Evolutionary conservation across 306 rosid genomes (phyloP).

Genomic region (Malus asiatica): DNA sequence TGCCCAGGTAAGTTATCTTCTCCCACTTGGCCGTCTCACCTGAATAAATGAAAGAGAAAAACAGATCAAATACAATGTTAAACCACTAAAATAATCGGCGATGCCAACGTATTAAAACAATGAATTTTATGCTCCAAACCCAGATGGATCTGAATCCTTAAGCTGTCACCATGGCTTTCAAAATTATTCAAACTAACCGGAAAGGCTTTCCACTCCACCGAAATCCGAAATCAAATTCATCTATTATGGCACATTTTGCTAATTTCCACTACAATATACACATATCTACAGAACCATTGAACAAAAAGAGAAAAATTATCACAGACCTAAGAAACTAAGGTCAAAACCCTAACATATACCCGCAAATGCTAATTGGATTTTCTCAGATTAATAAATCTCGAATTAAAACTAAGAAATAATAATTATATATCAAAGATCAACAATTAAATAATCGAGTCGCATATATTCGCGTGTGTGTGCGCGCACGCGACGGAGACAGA

Average conservation of each 20-base stretch:
- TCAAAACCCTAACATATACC: background rate
- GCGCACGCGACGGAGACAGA: constrained; percentile 1
- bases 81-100: background rate
- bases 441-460: background rate
- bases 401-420: background rate
- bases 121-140: background rate
- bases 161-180: background rate
- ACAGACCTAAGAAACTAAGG: background rate
- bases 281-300: background rate
- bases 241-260: background rate
- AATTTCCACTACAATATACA: background rate
- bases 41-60: constrained; percentile 1
- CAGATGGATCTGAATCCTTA: background rate
- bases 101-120: background rate
- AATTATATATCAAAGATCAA: background rate
- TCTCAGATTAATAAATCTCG: background rate
- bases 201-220: background rate
- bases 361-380: background rate
- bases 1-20: constrained; percentile 84
- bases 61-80: background rate
- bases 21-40: constrained; percentile 97
- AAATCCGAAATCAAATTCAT: background rate
- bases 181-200: background rate
- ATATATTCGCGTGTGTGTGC: background rate
- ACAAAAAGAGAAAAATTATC: background rate